A percentile compares a stretch with the other conserved stretches of the same genome.
These are phyloP conservation scores for Boletellus deceptivus DNA, from an alignment of 1,284 basidiomycete genomes.

Conservation along the genomic window DNA sequence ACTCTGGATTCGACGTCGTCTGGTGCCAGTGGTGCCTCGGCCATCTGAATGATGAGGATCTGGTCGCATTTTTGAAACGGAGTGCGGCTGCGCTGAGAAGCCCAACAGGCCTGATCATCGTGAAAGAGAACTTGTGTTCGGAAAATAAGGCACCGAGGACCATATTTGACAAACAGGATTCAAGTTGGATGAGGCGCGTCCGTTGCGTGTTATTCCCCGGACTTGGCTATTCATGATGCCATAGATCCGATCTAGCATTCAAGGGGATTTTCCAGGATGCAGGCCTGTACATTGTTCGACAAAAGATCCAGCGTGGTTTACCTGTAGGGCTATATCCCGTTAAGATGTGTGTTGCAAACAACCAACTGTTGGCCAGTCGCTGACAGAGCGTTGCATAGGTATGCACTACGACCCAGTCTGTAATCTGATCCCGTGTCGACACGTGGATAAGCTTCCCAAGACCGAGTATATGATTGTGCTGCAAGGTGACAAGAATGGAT, in stretches of 20 bases:
- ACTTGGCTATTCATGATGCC: constrained; percentile 8
- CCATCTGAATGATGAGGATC: constrained; percentile 77
- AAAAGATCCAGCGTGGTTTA: constrained; percentile 77
- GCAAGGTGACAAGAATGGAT: no score
- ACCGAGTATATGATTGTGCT: no score
- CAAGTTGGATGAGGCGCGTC: constrained; percentile 76
- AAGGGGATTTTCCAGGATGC: constrained; percentile 70
- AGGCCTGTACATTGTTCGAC: constrained; percentile 63
- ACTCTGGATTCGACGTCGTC: constrained; percentile 70
- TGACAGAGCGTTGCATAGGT: constrained; percentile 41
- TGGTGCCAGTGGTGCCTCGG: constrained; percentile 97
- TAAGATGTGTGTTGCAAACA: constrained; percentile 68
- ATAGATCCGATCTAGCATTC: constrained; percentile 85
- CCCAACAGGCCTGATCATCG: constrained; percentile 63
- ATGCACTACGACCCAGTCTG: constrained; percentile 43
- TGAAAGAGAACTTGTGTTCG: constrained; percentile 89
- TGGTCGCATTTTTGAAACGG: constrained; percentile 72
- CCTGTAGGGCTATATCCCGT: constrained; percentile 79
- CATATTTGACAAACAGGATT: constrained; percentile 85
- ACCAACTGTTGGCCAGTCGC: neutral
- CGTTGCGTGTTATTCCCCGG: neutral
- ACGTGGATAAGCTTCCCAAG: neutral
- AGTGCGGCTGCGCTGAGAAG: constrained; percentile 56
- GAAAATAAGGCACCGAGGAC: constrained; percentile 58
- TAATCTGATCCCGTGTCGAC: constrained; percentile 2